These are phyloP conservation scores for Geotrichum carabidarum DNA, from an alignment of 1,139 yeast species.

Conservation along the genomic window DNA sequence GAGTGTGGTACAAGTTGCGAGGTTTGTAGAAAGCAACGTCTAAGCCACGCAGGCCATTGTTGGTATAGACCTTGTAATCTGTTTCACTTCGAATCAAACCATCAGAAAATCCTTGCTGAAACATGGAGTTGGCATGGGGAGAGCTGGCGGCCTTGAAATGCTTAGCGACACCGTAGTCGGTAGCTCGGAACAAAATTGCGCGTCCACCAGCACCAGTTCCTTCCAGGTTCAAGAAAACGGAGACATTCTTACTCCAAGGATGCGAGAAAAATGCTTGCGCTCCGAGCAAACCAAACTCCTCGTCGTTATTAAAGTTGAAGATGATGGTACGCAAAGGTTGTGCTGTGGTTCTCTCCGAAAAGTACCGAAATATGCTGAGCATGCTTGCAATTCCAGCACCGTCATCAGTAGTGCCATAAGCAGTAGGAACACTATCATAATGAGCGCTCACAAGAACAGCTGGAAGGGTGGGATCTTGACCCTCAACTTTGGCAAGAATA, in stretches of 20 bases:
- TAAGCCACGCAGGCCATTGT: slow-evolving; percentile 70
- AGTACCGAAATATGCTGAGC: slow-evolving; percentile 61
- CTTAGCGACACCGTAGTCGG: slow-evolving; percentile 69
- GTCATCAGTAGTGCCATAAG: slow-evolving; percentile 86
- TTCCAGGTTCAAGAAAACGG: slow-evolving; percentile 74
- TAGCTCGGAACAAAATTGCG: slow-evolving; percentile 75
- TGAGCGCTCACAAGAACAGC: slow-evolving; percentile 80
- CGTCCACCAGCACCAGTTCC: slow-evolving; percentile 97
- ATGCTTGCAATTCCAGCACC: slow-evolving; percentile 88
- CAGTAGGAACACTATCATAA: slow-evolving; percentile 83
- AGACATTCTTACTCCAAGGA: slow-evolving; percentile 63
- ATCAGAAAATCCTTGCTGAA: slow-evolving; percentile 75
- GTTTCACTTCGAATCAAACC: slow-evolving; percentile 77
- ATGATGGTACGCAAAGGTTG: slow-evolving; percentile 68
- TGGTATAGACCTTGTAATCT: slow-evolving; percentile 69
- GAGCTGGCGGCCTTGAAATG: slow-evolving; percentile 44
- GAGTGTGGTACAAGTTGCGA: slow-evolving; percentile 77
- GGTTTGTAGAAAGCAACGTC: slow-evolving; percentile 76
- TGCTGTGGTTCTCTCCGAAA: slow-evolving; percentile 38
- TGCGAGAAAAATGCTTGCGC: slow-evolving; percentile 71
- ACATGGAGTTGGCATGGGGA: slow-evolving; percentile 77
- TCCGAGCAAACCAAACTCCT: slow-evolving; percentile 84
- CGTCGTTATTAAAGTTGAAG: slow-evolving; percentile 84
- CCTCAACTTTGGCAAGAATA: slow-evolving; percentile 65
- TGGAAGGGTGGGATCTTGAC: slow-evolving; percentile 51